Evolutionary conservation across 371 early-diverging fungal species (phyloP).

Genomic region (Mortierella sp.): DNA sequence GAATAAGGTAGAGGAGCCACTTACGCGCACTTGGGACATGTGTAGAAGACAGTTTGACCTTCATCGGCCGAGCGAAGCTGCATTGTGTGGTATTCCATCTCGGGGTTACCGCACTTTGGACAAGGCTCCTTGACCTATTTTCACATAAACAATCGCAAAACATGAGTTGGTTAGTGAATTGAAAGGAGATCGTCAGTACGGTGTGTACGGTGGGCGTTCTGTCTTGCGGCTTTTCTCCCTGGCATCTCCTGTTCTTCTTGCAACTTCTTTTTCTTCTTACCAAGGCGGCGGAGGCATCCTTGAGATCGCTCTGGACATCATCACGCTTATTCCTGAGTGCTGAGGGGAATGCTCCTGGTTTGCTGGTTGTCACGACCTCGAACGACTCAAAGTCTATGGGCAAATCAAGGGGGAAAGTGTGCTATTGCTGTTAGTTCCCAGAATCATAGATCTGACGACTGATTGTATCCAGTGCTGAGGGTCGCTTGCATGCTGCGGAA

Average conservation of each 20-base stretch:
- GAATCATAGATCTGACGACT: background rate
- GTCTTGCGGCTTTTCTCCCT: background rate
- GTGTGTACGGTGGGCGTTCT: too few relatives aligned
- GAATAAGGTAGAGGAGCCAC: background rate
- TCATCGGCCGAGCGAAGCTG: slow-evolving; percentile 99
- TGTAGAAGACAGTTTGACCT: slow-evolving; percentile 99
- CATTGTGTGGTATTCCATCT: slow-evolving; percentile 99
- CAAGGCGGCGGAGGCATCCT: slow-evolving; percentile 77
- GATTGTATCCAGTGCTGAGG: background rate
- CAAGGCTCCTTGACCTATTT: slow-evolving; percentile 95
- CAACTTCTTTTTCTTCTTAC: slow-evolving; percentile 58
- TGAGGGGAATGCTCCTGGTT: slow-evolving; percentile 86
- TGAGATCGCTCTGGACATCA: slow-evolving; percentile 72
- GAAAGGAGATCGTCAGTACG: too few relatives aligned
- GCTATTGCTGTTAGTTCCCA: background rate
- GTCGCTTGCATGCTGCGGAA: too few relatives aligned
- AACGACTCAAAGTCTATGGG: slow-evolving; percentile 79
- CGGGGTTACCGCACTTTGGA: slow-evolving; percentile 93
- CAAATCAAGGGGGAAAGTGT: background rate
- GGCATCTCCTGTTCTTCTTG: background rate
- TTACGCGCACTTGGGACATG: slow-evolving; percentile 98
- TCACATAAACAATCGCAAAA: background rate
- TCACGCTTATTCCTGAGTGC: slow-evolving; percentile 79
- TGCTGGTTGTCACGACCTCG: slow-evolving; percentile 83
- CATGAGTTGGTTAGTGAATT: background rate